Percentiles rank a stretch among this genome's conserved stretches.
Evolutionary conservation across 306 rosid species (phyloP).

Genomic region (Crataegus laevigata): DNA sequence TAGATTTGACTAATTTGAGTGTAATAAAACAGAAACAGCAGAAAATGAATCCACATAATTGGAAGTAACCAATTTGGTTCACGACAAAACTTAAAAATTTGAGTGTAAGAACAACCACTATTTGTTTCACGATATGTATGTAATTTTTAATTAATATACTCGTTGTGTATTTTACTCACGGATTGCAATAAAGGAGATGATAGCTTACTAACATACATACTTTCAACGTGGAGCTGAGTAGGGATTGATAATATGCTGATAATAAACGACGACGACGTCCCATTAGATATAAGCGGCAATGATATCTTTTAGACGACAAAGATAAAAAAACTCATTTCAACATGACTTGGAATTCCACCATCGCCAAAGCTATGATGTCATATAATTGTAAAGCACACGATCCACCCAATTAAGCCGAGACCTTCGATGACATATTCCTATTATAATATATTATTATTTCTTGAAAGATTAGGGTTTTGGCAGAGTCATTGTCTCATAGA

Average conservation of each 20-base stretch:
- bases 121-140: too few relatives aligned
- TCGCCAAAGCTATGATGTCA: not conserved
- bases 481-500: not conserved
- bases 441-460: not conserved
- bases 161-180: too few relatives aligned
- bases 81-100: too few relatives aligned
- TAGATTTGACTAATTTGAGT: too few relatives aligned
- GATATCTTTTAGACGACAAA: slow-evolving; percentile 22
- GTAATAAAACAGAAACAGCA: too few relatives aligned
- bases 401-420: not conserved
- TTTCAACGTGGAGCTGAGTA: not conserved
- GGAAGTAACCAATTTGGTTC: too few relatives aligned
- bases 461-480: not conserved
- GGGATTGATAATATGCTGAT: not conserved
- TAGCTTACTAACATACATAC: too few relatives aligned
- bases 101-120: too few relatives aligned
- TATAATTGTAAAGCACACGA: not conserved
- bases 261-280: too few relatives aligned
- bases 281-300: slow-evolving; percentile 13
- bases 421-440: not conserved
- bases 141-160: too few relatives aligned
- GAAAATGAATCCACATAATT: too few relatives aligned
- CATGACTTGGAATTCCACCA: slow-evolving; percentile 54
- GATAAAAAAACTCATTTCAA: slow-evolving; percentile 24
- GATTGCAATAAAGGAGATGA: not conserved